Conservation (phyloP, 306 rosid genomes). For the Cajanus cajan region DNA sequence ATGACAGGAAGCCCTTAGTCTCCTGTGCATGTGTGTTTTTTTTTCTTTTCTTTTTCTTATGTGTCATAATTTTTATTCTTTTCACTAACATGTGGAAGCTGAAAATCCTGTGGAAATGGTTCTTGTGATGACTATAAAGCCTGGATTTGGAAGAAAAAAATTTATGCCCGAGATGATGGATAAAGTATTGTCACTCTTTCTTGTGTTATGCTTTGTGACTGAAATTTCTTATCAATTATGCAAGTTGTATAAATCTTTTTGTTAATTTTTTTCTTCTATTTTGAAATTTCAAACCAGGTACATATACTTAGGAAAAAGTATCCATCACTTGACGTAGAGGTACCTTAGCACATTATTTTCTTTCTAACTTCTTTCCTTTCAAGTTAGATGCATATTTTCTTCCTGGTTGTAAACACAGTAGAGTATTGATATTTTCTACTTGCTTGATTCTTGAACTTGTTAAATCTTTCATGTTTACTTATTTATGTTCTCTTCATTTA, state of each 20-base stretch:
- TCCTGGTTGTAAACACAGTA: neutral
- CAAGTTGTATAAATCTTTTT: neutral
- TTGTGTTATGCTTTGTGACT: constrained; percentile 20
- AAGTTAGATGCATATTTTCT: constrained; percentile 13
- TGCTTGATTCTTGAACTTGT: constrained; percentile 8
- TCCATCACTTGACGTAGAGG: constrained; percentile 93
- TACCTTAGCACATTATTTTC: constrained; percentile 29
- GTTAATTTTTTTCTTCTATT: neutral
- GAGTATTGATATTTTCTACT: neutral
- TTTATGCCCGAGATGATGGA: constrained; percentile 93
- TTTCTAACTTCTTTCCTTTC: constrained; percentile 3
- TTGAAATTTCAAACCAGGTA: constrained; percentile 53
- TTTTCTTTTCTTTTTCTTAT: no score
- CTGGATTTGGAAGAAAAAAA: constrained; percentile 98
- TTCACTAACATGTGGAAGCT: constrained; percentile 78
- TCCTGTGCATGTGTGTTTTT: neutral
- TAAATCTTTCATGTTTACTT: neutral
- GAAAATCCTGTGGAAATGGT: constrained; percentile 91
- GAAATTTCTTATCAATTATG: neutral
- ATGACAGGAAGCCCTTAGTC: neutral
- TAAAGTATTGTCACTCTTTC: constrained; percentile 49
- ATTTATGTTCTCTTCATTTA: constrained; percentile 9
- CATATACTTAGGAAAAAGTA: constrained; percentile 79
- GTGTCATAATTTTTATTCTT: constrained; percentile 10
- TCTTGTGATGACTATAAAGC: constrained; percentile 99